These are phyloP conservation scores for Melaleuca quinquenervia DNA, from an alignment of 345 rosid species.

Conservation along the genomic window DNA sequence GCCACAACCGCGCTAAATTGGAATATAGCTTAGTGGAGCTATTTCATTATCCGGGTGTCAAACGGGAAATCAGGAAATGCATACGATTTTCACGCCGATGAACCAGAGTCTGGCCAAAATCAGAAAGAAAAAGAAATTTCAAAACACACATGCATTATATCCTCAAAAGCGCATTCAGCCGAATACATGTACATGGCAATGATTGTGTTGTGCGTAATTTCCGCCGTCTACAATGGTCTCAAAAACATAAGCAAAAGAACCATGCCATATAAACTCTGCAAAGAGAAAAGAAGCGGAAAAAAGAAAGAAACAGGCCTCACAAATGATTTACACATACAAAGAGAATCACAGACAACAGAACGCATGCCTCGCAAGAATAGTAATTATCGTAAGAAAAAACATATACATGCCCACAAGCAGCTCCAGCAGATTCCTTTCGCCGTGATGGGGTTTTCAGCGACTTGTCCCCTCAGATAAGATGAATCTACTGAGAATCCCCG, in stretches of 20 bases:
- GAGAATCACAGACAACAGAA: conserved; percentile 13
- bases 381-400: background rate
- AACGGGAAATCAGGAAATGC: background rate
- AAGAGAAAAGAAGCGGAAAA: background rate
- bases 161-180: background rate
- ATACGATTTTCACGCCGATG: background rate
- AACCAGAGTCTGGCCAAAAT: background rate
- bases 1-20: background rate
- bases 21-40: background rate
- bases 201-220: background rate
- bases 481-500: conserved; percentile 17
- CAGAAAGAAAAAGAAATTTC: background rate
- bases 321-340: conserved; percentile 23
- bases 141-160: background rate
- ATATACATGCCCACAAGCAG: conserved; percentile 6
- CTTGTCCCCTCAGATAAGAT: background rate
- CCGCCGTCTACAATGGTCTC: background rate
- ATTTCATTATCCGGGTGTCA: background rate
- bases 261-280: background rate
- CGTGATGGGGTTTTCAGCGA: background rate
- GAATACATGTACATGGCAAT: background rate
- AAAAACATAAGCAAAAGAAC: background rate
- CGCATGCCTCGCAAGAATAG: conserved; percentile 17
- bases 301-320: background rate
- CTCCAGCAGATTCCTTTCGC: background rate